Conservation (phyloP, 2,329 filamentous ascomycete species). For the Stenocarpella maydis region DNA sequence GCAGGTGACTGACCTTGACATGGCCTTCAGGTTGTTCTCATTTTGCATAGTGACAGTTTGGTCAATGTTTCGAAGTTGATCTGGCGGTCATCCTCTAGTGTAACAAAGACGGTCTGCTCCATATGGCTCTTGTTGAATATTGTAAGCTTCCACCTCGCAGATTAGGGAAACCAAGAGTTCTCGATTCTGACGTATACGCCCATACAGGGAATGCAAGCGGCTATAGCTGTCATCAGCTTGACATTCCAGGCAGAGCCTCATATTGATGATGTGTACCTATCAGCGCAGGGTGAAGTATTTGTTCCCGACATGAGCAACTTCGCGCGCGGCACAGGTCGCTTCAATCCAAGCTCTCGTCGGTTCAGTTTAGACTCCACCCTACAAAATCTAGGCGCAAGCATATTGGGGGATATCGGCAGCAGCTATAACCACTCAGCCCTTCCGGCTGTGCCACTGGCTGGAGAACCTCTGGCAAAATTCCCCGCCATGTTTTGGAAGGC, state of each 20-base stretch:
- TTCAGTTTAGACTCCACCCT: background rate
- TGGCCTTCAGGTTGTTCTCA: background rate
- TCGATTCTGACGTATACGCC: background rate
- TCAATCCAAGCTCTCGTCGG: background rate
- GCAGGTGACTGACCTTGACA: background rate
- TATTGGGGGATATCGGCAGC: background rate
- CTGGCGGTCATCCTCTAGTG: slow-evolving; percentile 1
- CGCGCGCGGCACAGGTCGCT: slow-evolving; percentile 8
- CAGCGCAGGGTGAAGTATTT: background rate
- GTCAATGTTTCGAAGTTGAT: slow-evolving; percentile 2
- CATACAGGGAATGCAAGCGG: background rate
- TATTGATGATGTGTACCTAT: slow-evolving; percentile 3
- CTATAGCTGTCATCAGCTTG: slow-evolving; percentile 6
- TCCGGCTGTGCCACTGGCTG: background rate
- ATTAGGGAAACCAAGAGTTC: too few species aligned
- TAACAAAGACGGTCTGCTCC: background rate
- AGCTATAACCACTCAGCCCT: background rate
- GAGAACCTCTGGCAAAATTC: background rate
- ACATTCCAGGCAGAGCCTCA: slow-evolving; percentile 17
- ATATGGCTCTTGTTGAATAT: background rate
- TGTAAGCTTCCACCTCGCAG: background rate
- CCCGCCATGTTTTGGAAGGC: background rate
- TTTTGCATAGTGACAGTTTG: slow-evolving; percentile 13
- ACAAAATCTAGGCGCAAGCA: slow-evolving; percentile 9
- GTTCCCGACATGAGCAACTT: slow-evolving; percentile 15